Evolutionary conservation across 257 asterid genomes (phyloP).

Genomic region (Coffea canephora): DNA sequence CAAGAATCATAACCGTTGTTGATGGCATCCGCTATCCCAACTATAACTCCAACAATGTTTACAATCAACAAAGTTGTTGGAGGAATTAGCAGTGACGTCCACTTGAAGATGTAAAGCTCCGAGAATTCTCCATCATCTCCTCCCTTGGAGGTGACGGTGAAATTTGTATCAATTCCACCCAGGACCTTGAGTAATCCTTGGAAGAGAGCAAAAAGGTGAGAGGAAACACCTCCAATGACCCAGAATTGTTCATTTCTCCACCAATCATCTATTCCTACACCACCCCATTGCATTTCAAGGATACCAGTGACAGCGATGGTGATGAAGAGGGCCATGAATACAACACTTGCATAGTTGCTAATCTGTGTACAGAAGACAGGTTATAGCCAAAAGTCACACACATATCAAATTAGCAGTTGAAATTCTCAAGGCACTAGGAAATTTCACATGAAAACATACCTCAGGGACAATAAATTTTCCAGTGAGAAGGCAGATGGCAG

Average conservation of each 20-base stretch:
- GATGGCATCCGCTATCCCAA: constrained; percentile 71
- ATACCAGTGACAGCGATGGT: constrained; percentile 77
- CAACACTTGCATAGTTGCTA: constrained; percentile 74
- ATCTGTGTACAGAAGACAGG: constrained; percentile 45
- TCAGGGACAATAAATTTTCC: constrained; percentile 90
- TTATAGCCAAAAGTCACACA: neutral
- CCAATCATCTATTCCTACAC: constrained; percentile 87
- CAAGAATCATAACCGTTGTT: constrained; percentile 90
- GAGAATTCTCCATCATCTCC: constrained; percentile 76
- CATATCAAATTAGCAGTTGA: neutral
- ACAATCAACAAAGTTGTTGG: constrained; percentile 71
- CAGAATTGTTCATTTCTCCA: constrained; percentile 98
- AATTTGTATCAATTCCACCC: constrained; percentile 79
- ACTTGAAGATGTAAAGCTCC: constrained; percentile 74
- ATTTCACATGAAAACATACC: constrained; percentile 36
- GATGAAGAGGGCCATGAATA: constrained; percentile 75
- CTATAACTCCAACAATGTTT: constrained; percentile 72
- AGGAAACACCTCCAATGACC: constrained; percentile 90
- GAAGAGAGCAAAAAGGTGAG: constrained; percentile 78
- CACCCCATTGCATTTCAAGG: constrained; percentile 98
- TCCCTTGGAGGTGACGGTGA: constrained; percentile 87
- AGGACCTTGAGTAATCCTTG: constrained; percentile 86
- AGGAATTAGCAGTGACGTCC: constrained; percentile 74
- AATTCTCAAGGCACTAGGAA: neutral
- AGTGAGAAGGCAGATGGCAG: constrained; percentile 90